Base-by-base conservation (phyloP, 208 protist genomes). In the Angomonas deanei region DNA sequence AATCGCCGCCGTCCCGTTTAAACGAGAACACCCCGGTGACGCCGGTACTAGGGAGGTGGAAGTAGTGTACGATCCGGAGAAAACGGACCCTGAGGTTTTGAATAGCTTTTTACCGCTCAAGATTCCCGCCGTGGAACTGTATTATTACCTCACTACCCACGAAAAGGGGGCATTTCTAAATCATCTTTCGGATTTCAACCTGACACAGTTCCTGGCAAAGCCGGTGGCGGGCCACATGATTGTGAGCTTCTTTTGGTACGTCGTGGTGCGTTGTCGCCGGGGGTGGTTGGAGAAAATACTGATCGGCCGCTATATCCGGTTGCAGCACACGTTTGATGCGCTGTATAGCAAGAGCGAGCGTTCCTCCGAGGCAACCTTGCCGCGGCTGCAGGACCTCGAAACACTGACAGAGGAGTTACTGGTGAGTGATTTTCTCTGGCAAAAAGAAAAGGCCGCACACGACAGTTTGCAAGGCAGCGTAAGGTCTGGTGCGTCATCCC, bases 171-270 rank as follows among this genome's bases (percentile, higher is more conserved):
- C 15, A 63, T 78, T 48, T 64, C 49, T 53, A 68, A 42, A 10
- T 66, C 67, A n/a, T 70, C 42, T 78, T 30, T 82, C 48, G 52
- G 78, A 80, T 23, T 64, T 87, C 4, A 78, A 83, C 58, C 58
- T 87, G 30, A 54, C 23, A 5, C 70, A 72, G 49, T 85, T 91
- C 47, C 76, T 91, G 62, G 58, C 30, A 13, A 34, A 57, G 10
- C 74, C 70, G 15, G 52, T 77, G 34, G 82, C 80, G 23, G 68
- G 66, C n/a, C 47, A 68, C 39, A 66, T 91, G 8, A 73, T 82
- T 26, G 66, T 80, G 11, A 6, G 76, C 21, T 87, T 76, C 61
- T 86, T 91, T 61, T 91, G 84, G 80, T 87, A 76, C 57, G 57
- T 80, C 19, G 75, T 91, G n/a, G 65, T 67, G 17, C 72, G 75